Percentiles rank a stretch among this genome's conserved stretches.
Evolutionary conservation across 352 stramenopile genomes (phyloP).

Genomic region (Pythium oligandrum): DNA sequence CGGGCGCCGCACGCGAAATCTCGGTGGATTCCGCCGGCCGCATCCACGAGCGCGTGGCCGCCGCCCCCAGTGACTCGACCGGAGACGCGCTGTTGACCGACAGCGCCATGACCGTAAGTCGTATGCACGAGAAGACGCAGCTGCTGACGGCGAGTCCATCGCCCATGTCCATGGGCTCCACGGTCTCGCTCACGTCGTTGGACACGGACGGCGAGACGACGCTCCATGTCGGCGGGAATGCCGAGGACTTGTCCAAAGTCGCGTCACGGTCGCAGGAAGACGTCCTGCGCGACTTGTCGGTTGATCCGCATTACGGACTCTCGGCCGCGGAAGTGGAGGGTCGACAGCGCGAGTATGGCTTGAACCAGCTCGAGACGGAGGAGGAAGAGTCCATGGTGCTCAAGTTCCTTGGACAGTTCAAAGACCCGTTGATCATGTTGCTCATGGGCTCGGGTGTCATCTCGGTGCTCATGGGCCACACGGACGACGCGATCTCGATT

Average conservation of each 20-base stretch:
- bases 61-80: no score
- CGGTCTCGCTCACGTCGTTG: constrained; percentile 17
- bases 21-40: no score
- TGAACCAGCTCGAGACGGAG: constrained; percentile 67
- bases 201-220: constrained; percentile 7
- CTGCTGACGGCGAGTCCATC: constrained; percentile 1
- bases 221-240: constrained; percentile 5
- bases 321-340: constrained; percentile 44
- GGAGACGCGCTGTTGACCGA: background rate
- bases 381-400: constrained; percentile 84
- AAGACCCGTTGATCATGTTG: constrained; percentile 96
- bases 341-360: constrained; percentile 61
- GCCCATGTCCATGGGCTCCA: constrained; percentile 13
- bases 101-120: background rate
- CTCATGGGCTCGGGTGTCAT: constrained; percentile 90
- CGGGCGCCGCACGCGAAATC: no score
- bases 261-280: constrained; percentile 51
- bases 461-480: constrained; percentile 91
- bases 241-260: constrained; percentile 4
- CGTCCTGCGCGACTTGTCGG: constrained; percentile 52
- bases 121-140: background rate
- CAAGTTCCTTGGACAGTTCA: constrained; percentile 94
- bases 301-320: constrained; percentile 64
- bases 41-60: no score
- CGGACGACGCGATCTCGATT: constrained; percentile 95